phyloP scores from a whole-genome alignment of 1,284 basidiomycete genomes.

The Trichosporon sp. region DNA sequence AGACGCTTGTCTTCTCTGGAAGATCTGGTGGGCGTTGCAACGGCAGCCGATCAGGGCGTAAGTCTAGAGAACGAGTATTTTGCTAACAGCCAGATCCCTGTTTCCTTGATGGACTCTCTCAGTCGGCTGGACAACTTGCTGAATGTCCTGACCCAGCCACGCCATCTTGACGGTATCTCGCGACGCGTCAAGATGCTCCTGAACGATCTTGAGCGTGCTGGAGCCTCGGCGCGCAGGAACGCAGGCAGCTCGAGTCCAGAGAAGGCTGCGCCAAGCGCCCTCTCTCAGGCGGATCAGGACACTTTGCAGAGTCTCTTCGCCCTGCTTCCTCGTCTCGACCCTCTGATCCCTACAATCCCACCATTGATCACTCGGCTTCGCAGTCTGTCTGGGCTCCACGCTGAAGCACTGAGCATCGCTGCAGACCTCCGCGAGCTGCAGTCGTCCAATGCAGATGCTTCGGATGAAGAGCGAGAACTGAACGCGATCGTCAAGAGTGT shows the following conservation, averaged over 20 bases:
- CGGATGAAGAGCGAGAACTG: constrained; percentile 64
- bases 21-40: constrained; percentile 60
- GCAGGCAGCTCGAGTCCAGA: not conserved
- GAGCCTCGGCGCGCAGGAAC: constrained; percentile 52
- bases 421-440: constrained; percentile 62
- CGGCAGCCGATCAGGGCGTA: not conserved
- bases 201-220: constrained; percentile 83
- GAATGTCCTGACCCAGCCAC: constrained; percentile 83
- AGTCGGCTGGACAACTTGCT: constrained; percentile 71
- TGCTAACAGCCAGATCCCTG: constrained; percentile 7
- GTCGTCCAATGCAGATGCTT: constrained; percentile 62
- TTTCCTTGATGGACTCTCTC: constrained; percentile 60
- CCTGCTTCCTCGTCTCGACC: constrained; percentile 74
- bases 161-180: constrained; percentile 94
- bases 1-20: constrained; percentile 73
- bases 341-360: constrained; percentile 81
- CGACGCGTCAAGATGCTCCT: constrained; percentile 87
- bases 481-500: constrained; percentile 63
- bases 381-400: constrained; percentile 76
- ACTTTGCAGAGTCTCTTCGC: constrained; percentile 60
- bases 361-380: constrained; percentile 83
- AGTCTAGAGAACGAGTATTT: not conserved
- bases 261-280: constrained; percentile 25
- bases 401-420: constrained; percentile 68
- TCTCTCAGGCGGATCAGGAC: constrained; percentile 57